Evolutionary conservation across 805 yeast genomes (phyloP), one percentile per base, ranked within the genome.

Genomic region (Teunomyces cretensis): DNA sequence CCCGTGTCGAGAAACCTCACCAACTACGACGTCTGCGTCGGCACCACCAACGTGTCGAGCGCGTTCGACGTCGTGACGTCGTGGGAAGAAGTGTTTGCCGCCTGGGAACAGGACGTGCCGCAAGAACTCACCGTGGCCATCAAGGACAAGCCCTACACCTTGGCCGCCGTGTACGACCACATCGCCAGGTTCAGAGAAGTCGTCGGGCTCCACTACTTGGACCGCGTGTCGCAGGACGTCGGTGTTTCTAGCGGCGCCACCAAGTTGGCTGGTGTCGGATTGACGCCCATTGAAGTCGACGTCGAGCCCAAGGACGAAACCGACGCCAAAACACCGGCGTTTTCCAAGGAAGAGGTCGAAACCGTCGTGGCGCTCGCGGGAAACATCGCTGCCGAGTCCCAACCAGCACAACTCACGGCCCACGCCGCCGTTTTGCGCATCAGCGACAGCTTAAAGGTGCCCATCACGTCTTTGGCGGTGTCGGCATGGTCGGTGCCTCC

Each of bases 401-500:
- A 43, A 46, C 53, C 42, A 32, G 38, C 45, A 33, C 41, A 6
- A 6, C 5, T 47, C 15, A 15, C 51, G 30, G 45, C 54, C 36
- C 41, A 59, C 37, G 45, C 76, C 2, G 54, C 59, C 4, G 64
- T 65, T 13, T 60, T 63, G 19, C 55, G 64, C 11, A 51, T 68
- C 12, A 57, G 57, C 36, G 52, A 52, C 28, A 47, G 56, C 36
- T 53, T 72, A 41, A 56, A 62, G 30, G 68, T 76, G 15, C 86
- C 92, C 7, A 67, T 94, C 49, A 78, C 74, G 52, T 68, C 78
- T 0, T 65, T 81, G 39, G 60, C 70, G 43, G 62, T 89, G 41
- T 87, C 96, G 11, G 79, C 80, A 43, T 92, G 96, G 94, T 84
- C 87, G 52, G 89, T 89, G 11, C 84, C 92, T 26, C 71, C 84